These are phyloP conservation scores for Sclerotinia nivalis DNA, from an alignment of 2,329 filamentous ascomycete genomes.

Conservation along the genomic window DNA sequence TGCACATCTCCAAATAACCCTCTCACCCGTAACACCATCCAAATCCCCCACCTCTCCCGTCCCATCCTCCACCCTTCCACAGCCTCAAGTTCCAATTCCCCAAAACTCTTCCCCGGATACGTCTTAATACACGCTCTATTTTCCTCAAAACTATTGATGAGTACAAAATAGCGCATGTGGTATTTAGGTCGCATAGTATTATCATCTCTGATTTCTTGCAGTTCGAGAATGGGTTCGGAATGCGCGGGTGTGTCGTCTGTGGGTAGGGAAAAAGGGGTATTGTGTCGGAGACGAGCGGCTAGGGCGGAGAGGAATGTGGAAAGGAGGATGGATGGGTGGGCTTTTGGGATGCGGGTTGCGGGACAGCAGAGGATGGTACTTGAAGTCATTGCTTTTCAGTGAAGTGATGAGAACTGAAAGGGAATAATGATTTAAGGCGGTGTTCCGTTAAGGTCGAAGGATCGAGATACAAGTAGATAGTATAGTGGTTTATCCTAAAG, in stretches of 20 bases:
- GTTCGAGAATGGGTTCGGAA: background rate
- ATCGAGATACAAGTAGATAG: background rate
- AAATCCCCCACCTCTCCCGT: background rate
- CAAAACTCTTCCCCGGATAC: slow-evolving; percentile 6
- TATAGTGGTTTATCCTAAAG: background rate
- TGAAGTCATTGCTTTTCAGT: background rate
- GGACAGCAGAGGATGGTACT: background rate
- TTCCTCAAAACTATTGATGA: background rate
- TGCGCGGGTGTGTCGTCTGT: background rate
- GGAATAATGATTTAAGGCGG: background rate
- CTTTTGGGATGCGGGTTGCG: background rate
- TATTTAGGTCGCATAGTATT: background rate
- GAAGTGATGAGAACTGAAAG: background rate
- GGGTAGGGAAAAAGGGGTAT: background rate
- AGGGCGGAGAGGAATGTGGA: slow-evolving; percentile 3
- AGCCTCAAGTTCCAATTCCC: background rate
- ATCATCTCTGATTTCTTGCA: background rate
- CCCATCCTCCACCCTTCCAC: background rate
- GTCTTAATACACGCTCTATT: slow-evolving; percentile 16
- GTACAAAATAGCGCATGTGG: background rate
- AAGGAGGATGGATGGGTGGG: background rate
- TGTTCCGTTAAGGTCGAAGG: background rate
- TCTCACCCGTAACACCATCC: background rate
- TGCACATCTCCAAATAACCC: slow-evolving; percentile 1
- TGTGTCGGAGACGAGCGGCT: background rate